Percentiles rank a stretch among this genome's conserved stretches.
These are phyloP conservation scores for sorghum (Sorghum bicolor) DNA, from an alignment of 176 grass and related monocot species.

Conservation along the genomic window DNA sequence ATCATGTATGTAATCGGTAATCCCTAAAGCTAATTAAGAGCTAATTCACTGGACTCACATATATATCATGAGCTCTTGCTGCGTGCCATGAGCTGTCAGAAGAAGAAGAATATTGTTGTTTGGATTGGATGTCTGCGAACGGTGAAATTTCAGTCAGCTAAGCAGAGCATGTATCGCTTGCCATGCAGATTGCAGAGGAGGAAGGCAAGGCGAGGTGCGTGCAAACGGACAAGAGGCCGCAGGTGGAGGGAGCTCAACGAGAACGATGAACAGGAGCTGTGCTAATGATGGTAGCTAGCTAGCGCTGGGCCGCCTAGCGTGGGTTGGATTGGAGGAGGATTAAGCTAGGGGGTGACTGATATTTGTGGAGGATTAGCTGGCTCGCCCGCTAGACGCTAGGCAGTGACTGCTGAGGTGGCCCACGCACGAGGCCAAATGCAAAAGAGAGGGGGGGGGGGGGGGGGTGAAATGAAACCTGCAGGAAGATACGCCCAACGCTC, in stretches of 20 bases:
- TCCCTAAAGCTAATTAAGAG: not conserved
- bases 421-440: not conserved
- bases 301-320: no score
- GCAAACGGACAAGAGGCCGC: not conserved
- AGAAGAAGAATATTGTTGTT: not conserved
- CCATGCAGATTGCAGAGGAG: no score
- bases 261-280: constrained; percentile 6
- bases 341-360: not conserved
- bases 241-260: not conserved
- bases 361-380: not conserved
- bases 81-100: not conserved
- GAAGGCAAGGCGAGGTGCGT: not conserved
- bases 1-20: not conserved
- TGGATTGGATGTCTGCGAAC: no score
- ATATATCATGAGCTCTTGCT: not conserved
- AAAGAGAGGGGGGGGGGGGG: constrained; percentile 30
- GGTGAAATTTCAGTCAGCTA: no score
- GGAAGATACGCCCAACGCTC: constrained; percentile 32
- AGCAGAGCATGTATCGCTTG: no score
- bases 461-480: constrained; percentile 34
- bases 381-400: not conserved
- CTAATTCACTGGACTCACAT: not conserved
- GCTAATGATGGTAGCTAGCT: not conserved
- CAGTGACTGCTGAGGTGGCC: not conserved
- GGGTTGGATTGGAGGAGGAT: not conserved